These are phyloP conservation scores for Paecilomyces fulvus DNA, from an alignment of 2,329 filamentous ascomycete genomes.

Conservation along the genomic window DNA sequence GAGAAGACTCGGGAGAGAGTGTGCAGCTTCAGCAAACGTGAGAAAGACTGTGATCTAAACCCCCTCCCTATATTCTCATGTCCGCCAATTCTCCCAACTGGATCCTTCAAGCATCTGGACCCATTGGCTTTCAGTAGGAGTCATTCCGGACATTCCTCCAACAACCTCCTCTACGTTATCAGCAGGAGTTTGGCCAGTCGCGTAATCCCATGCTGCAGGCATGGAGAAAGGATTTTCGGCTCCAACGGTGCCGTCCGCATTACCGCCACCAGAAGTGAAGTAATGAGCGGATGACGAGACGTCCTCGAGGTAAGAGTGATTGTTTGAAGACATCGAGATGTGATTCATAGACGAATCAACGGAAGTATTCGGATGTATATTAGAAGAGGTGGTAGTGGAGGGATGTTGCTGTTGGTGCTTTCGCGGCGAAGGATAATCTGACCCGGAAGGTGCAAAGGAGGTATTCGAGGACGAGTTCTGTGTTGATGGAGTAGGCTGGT, in stretches of 20 bases:
- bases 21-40: no score
- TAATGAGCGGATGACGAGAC: conserved; percentile 10
- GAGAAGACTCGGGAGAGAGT: no score
- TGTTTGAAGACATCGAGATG: conserved; percentile 8
- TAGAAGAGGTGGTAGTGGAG: conserved; percentile 2
- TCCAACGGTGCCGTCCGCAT: conserved; percentile 9
- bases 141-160: conserved; percentile 10
- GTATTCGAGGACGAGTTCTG: conserved; percentile 30
- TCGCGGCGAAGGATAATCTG: conserved; percentile 18
- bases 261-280: conserved; percentile 8
- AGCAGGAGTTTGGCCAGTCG: conserved; percentile 7
- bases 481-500: conserved; percentile 28
- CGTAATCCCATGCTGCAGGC: conserved; percentile 23
- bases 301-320: conserved; percentile 9
- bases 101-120: conserved; percentile 19
- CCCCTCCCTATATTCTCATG: not conserved
- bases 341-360: conserved; percentile 9
- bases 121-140: conserved; percentile 27
- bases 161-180: conserved; percentile 11
- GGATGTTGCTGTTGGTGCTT: conserved; percentile 12
- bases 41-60: not conserved
- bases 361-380: conserved; percentile 7
- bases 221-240: conserved; percentile 17
- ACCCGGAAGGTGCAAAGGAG: conserved; percentile 22
- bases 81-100: conserved; percentile 21